Conservation (phyloP, 2,329 filamentous ascomycete genomes). For the Microsporum audouinii region DNA sequence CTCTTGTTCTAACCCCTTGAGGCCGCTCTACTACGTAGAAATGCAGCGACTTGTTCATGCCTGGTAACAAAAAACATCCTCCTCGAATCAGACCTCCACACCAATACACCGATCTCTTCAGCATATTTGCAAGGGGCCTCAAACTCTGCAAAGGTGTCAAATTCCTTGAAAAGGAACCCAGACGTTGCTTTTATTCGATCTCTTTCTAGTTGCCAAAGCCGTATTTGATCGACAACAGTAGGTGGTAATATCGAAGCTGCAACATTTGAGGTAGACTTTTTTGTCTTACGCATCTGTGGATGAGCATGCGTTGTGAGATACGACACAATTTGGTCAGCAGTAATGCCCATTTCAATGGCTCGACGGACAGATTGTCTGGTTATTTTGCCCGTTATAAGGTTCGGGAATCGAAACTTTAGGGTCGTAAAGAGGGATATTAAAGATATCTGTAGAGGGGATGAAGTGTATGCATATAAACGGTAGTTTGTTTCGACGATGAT, state of each 20-base stretch:
- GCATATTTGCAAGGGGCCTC: constrained; percentile 50
- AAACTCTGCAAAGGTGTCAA: constrained; percentile 58
- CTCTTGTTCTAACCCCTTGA: constrained; percentile 25
- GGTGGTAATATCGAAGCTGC: constrained; percentile 65
- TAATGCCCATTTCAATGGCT: constrained; percentile 84
- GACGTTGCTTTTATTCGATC: constrained; percentile 77
- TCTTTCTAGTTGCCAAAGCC: constrained; percentile 93
- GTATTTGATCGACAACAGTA: constrained; percentile 93
- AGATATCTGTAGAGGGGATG: constrained; percentile 84
- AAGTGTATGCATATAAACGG: constrained; percentile 91
- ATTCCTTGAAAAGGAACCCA: constrained; percentile 85
- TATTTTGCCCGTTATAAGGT: constrained; percentile 84
- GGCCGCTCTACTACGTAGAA: constrained; percentile 54
- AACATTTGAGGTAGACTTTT: constrained; percentile 31
- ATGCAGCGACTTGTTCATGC: constrained; percentile 77
- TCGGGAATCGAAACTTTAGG: constrained; percentile 81
- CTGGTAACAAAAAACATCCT: constrained; percentile 86
- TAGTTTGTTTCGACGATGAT: constrained; percentile 98
- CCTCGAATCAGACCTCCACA: constrained; percentile 71
- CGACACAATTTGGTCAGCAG: constrained; percentile 84
- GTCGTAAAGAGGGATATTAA: constrained; percentile 83
- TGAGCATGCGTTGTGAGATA: constrained; percentile 90
- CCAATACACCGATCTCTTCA: constrained; percentile 76
- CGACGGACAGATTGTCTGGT: constrained; percentile 78
- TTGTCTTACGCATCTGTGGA: constrained; percentile 71